Conservation (phyloP, 305 asterid species). For the Andrographis paniculata region DNA sequence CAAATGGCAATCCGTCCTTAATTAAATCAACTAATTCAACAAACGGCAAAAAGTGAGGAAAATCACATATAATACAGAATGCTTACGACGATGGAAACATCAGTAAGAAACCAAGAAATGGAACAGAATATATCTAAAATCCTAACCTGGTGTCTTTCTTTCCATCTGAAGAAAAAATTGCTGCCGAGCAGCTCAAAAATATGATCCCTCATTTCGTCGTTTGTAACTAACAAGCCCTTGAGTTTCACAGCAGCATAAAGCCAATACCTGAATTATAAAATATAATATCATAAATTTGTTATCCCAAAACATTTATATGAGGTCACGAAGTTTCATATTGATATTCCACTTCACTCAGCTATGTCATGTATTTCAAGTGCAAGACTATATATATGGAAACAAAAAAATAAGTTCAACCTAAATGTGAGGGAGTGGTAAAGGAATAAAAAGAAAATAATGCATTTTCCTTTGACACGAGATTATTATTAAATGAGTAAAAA, state of each 20-base stretch:
- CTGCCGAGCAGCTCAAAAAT: slow-evolving; percentile 89
- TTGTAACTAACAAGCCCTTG: slow-evolving; percentile 82
- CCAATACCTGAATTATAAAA: slow-evolving; percentile 93
- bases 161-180: slow-evolving; percentile 75
- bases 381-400: no score
- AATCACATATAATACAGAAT: no score
- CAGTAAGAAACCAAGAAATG: not conserved
- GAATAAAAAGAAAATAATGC: not conserved
- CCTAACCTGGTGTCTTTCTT: slow-evolving; percentile 92
- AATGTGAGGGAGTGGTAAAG: no score
- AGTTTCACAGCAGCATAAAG: slow-evolving; percentile 83
- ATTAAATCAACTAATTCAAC: no score
- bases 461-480: not conserved
- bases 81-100: no score
- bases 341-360: no score
- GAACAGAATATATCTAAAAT: not conserved
- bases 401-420: no score
- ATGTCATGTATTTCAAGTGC: no score
- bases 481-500: not conserved
- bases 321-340: no score
- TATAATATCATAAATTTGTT: no score
- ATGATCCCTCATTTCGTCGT: slow-evolving; percentile 99
- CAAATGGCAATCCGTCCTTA: not conserved
- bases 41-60: no score
- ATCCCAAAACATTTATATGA: no score